These are phyloP conservation scores for Microstroma glucosiphilum DNA, from an alignment of 1,284 basidiomycete genomes.

Conservation along the genomic window DNA sequence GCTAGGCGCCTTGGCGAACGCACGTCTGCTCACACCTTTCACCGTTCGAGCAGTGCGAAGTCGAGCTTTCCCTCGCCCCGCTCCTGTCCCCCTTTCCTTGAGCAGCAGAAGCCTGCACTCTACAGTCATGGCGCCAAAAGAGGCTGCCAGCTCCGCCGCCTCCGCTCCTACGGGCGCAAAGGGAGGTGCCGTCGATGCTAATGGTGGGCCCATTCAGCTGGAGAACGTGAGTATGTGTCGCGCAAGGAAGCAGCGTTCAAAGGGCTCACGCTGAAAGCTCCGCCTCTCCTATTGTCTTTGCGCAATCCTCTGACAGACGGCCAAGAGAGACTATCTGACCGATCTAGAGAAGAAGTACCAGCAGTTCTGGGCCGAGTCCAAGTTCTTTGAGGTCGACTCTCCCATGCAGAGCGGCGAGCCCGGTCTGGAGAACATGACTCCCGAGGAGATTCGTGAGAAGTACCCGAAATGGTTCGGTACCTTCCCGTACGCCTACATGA, in stretches of 20 bases:
- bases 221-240: conserved; percentile 34
- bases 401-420: conserved; percentile 56
- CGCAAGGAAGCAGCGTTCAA: too few species aligned
- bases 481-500: conserved; percentile 86
- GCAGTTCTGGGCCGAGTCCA: conserved; percentile 61
- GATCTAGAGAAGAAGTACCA: conserved; percentile 79
- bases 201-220: conserved; percentile 49
- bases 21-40: too few species aligned
- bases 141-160: not conserved
- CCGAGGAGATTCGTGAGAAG: conserved; percentile 56
- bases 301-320: conserved; percentile 55
- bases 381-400: conserved; percentile 72
- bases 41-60: too few species aligned
- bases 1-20: too few species aligned
- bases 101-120: too few species aligned
- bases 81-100: too few species aligned
- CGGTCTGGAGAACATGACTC: conserved; percentile 32
- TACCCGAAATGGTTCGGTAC: conserved; percentile 96
- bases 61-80: too few species aligned
- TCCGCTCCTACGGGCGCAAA: conserved; percentile 2
- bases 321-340: conserved; percentile 81
- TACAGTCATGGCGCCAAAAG: not conserved
- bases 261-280: not conserved
- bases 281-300: conserved; percentile 2
- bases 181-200: conserved; percentile 3